These are phyloP conservation scores for Plasmopara halstedii DNA, from an alignment of 352 stramenopile genomes.

Conservation along the genomic window DNA sequence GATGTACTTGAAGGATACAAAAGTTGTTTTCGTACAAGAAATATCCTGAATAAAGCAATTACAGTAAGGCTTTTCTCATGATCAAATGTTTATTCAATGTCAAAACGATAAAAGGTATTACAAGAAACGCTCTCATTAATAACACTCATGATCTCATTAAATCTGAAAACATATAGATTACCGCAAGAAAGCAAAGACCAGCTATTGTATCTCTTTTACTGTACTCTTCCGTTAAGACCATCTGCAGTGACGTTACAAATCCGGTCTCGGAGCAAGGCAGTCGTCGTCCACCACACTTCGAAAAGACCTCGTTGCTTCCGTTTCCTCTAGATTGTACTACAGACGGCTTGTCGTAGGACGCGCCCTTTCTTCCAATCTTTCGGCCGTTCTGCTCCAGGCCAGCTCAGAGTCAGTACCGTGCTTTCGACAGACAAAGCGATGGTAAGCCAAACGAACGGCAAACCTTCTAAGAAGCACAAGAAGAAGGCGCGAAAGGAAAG, in stretches of 20 bases:
- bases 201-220: not conserved
- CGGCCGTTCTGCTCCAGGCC: constrained; percentile 10
- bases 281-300: not conserved
- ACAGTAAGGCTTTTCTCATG: no score
- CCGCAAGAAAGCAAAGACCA: no score
- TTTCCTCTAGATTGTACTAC: not conserved
- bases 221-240: not conserved
- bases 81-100: no score
- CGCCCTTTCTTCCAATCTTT: constrained; percentile 11
- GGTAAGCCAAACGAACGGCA: constrained; percentile 1
- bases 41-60: no score
- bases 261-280: not conserved
- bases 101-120: no score
- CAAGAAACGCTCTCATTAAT: not conserved
- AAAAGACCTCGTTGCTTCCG: not conserved
- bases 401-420: constrained; percentile 1
- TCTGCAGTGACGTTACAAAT: not conserved
- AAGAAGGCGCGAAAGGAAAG: not conserved
- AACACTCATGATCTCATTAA: not conserved
- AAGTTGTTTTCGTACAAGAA: no score
- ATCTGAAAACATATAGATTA: no score
- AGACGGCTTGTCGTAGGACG: not conserved
- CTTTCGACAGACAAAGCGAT: constrained; percentile 9
- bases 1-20: no score
- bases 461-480: not conserved